These are phyloP conservation scores for Trypanosoma rangeli DNA, from an alignment of 208 protist species.

Conservation along the genomic window DNA sequence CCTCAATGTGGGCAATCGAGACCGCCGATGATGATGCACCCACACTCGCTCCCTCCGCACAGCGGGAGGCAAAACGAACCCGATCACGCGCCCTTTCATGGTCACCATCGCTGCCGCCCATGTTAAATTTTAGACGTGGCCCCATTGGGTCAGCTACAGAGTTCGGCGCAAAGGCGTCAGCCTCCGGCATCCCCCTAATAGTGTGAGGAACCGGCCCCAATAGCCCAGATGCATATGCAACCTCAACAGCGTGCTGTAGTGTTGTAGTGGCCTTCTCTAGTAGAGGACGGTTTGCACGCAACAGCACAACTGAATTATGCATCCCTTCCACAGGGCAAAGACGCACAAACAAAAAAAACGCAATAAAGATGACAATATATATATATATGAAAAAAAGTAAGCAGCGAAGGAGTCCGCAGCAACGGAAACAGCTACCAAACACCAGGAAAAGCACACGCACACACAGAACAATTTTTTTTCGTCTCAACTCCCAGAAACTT, in stretches of 20 bases:
- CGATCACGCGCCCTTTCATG: constrained; percentile 8
- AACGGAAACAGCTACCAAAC: constrained; percentile 3
- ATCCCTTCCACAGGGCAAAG: neutral
- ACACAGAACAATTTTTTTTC: neutral
- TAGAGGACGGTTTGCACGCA: constrained; percentile 4
- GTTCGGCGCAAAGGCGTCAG: constrained; percentile 1
- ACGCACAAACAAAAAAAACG: neutral
- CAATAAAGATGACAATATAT: neutral
- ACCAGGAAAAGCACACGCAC: neutral
- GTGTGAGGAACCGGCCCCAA: neutral
- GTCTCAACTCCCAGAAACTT: neutral
- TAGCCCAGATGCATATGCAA: constrained; percentile 20
- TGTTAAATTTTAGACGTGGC: neutral
- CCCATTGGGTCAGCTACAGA: constrained; percentile 14
- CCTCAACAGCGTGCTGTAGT: constrained; percentile 14
- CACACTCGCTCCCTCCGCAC: constrained; percentile 23
- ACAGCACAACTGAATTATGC: constrained; percentile 3
- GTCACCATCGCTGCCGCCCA: neutral
- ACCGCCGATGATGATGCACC: constrained; percentile 14
- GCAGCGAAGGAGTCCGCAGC: neutral
- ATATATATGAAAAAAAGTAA: constrained; percentile 6
- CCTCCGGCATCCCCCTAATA: neutral
- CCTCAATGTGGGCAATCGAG: constrained; percentile 57
- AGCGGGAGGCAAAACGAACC: constrained; percentile 19
- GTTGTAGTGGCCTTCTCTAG: neutral